Evolutionary conservation across 1,139 yeast genomes (phyloP).

Genomic region (Taphrina deformans): DNA sequence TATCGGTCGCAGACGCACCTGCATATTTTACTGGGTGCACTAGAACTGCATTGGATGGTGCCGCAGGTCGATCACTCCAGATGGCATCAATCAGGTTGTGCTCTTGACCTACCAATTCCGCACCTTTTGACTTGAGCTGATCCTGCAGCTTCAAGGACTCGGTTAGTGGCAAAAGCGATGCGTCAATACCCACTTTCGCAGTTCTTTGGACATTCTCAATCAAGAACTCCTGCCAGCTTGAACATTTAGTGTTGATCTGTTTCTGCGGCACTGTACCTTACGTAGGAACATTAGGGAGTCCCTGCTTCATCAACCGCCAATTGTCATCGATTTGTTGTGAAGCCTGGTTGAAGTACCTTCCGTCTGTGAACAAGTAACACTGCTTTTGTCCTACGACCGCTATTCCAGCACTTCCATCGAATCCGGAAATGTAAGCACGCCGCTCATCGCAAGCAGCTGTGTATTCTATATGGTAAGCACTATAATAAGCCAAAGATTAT

Average conservation of each 20-base stretch:
- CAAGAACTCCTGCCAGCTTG: conserved; percentile 84
- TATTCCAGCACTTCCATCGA: conserved; percentile 93
- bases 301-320: conserved; percentile 84
- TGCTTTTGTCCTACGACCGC: conserved; percentile 76
- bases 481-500: neutral
- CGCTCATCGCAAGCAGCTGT: conserved; percentile 37
- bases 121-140: conserved; percentile 45
- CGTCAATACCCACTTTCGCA: conserved; percentile 58
- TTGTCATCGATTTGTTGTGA: conserved; percentile 74
- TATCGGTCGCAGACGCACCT: conserved; percentile 50
- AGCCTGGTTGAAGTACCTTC: conserved; percentile 92
- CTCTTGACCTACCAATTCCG: conserved; percentile 62
- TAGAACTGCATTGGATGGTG: conserved; percentile 45
- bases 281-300: conserved; percentile 25
- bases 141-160: conserved; percentile 43
- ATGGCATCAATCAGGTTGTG: conserved; percentile 73
- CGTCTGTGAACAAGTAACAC: conserved; percentile 89
- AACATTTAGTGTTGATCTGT: conserved; percentile 42
- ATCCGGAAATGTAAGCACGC: conserved; percentile 51
- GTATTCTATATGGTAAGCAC: conserved; percentile 34
- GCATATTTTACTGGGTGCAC: conserved; percentile 46
- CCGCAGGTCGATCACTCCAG: conserved; percentile 56
- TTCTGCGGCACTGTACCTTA: neutral
- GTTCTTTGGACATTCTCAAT: conserved; percentile 46
- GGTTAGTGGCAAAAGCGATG: conserved; percentile 58